phyloP scores from a whole-genome alignment of 1,284 basidiomycete species.

The Crucibulum parvulum region DNA sequence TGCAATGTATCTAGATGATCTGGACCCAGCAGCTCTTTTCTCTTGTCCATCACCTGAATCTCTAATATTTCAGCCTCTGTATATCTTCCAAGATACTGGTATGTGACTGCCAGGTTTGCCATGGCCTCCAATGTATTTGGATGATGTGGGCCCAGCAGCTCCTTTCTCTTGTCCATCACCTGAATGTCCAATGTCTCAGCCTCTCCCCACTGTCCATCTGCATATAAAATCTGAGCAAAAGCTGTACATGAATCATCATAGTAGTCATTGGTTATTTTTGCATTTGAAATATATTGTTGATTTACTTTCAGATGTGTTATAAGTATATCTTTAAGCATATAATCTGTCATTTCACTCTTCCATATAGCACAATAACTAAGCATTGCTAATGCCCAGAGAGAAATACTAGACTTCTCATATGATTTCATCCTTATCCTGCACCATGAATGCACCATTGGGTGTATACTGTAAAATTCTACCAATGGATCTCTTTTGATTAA shows the following conservation, averaged over 20 bases:
- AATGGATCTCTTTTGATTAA: background rate
- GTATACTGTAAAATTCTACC: background rate
- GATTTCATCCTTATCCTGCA: background rate
- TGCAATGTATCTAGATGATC: background rate
- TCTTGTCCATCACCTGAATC: background rate
- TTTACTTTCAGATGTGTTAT: background rate
- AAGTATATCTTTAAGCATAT: background rate
- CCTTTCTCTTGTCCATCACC: background rate
- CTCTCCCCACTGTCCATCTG: background rate
- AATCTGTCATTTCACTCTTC: background rate
- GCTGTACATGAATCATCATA: no score
- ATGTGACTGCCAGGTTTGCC: background rate
- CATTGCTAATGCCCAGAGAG: background rate
- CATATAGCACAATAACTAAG: background rate
- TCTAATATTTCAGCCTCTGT: slow-evolving; percentile 1
- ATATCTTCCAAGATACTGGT: background rate
- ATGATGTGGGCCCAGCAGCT: background rate
- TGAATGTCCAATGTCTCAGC: slow-evolving; percentile 1
- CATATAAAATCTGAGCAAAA: background rate
- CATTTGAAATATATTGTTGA: background rate
- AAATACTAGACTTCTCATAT: background rate
- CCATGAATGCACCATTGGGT: background rate
- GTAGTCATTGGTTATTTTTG: background rate
- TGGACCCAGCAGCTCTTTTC: background rate
- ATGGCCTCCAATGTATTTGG: background rate